Conservation (phyloP, 352 stramenopile species). For the Phytophthora multivora region DNA sequence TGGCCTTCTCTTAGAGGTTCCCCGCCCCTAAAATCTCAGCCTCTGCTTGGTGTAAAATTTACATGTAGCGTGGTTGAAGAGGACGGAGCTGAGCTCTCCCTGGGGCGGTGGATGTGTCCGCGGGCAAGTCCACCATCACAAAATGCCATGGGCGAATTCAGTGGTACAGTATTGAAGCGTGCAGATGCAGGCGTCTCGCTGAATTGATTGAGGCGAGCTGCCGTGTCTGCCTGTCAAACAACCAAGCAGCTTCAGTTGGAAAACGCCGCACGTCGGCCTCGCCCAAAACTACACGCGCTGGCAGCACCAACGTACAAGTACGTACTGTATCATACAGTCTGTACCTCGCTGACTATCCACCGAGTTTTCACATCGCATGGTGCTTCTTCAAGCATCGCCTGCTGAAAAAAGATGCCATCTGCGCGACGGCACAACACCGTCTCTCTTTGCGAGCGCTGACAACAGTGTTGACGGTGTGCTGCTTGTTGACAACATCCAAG, state of each 20-base stretch:
- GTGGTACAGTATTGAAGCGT: conserved; percentile 14
- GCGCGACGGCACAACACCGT: conserved; percentile 16
- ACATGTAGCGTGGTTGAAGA: conserved; percentile 26
- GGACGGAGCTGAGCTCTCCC: neutral
- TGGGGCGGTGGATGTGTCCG: conserved; percentile 8
- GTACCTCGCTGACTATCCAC: conserved; percentile 15
- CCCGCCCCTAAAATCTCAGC: neutral
- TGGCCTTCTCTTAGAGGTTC: neutral
- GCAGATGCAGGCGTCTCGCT: conserved; percentile 7
- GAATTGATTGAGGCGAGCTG: conserved; percentile 25
- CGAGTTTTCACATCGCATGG: conserved; percentile 16
- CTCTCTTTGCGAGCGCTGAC: conserved; percentile 11
- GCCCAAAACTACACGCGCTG: too few relatives aligned
- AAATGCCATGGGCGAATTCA: conserved; percentile 14
- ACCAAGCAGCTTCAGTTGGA: conserved; percentile 25
- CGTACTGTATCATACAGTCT: too few relatives aligned
- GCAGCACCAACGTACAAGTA: conserved; percentile 1
- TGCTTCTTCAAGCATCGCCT: conserved; percentile 19
- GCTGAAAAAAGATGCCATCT: conserved; percentile 30
- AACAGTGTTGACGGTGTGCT: conserved; percentile 6
- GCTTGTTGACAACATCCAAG: conserved; percentile 13
- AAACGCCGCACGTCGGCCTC: neutral
- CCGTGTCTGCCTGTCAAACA: conserved; percentile 17
- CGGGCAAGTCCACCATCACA: conserved; percentile 7
- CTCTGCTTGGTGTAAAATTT: neutral